phyloP scores from a whole-genome alignment of 192 early-diverging fungal genomes.

The Linnemannia exigua region DNA sequence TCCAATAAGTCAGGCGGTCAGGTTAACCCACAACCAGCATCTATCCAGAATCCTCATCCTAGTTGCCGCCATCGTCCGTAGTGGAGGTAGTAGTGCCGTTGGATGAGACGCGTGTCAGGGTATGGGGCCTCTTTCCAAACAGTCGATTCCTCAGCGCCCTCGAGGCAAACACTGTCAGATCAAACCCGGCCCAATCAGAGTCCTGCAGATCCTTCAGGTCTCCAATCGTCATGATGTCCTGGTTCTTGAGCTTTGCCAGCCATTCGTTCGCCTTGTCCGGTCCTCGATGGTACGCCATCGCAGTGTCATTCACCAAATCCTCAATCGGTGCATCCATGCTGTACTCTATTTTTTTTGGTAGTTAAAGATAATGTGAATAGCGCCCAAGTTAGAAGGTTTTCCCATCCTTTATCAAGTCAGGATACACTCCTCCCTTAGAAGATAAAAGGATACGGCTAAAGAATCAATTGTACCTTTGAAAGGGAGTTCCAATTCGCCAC shows the following conservation, averaged over 20 bases:
- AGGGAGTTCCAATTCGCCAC: constrained; percentile 27
- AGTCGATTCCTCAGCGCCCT: constrained; percentile 69
- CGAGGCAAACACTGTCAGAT: constrained; percentile 69
- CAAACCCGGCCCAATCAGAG: constrained; percentile 79
- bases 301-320: constrained; percentile 80
- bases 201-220: constrained; percentile 81
- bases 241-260: constrained; percentile 73
- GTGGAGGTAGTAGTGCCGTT: neutral
- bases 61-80: constrained; percentile 36
- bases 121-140: constrained; percentile 57
- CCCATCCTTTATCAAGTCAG: neutral
- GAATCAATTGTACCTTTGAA: constrained; percentile 56
- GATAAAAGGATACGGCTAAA: too few relatives aligned
- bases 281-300: constrained; percentile 73
- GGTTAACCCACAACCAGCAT: neutral
- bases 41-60: neutral
- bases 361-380: neutral
- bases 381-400: neutral
- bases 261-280: constrained; percentile 82
- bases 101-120: constrained; percentile 21
- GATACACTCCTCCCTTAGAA: too few relatives aligned
- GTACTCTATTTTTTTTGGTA: constrained; percentile 54
- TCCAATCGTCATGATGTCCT: constrained; percentile 86
- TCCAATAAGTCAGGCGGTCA: neutral
- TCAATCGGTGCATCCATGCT: constrained; percentile 74